phyloP scores from a whole-genome alignment of 2,329 filamentous ascomycete genomes.

The Drechslerella coelobrocha region DNA sequence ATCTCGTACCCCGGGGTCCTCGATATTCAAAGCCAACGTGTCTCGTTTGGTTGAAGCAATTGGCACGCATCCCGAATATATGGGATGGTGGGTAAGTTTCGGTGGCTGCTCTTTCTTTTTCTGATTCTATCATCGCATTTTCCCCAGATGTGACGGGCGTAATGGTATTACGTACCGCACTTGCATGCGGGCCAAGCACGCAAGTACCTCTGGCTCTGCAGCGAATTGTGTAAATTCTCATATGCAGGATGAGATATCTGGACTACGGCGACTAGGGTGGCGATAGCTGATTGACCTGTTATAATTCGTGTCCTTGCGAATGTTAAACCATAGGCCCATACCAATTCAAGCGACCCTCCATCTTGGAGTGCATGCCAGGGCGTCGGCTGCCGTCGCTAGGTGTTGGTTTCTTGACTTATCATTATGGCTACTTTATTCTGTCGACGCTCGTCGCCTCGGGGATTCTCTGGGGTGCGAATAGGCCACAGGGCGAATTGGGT shows the following conservation, averaged over 20 bases:
- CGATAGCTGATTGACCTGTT: slow-evolving; percentile 18
- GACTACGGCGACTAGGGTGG: slow-evolving; percentile 7
- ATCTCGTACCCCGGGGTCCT: slow-evolving; percentile 47
- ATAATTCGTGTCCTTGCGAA: slow-evolving; percentile 8
- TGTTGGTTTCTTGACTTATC: slow-evolving; percentile 44
- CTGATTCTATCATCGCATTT: slow-evolving; percentile 19
- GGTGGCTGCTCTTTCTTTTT: slow-evolving; percentile 10
- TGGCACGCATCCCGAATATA: slow-evolving; percentile 49
- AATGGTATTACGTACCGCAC: neutral
- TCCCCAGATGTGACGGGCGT: slow-evolving; percentile 20
- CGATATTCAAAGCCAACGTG: slow-evolving; percentile 28
- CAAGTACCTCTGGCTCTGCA: slow-evolving; percentile 5
- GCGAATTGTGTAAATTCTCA: slow-evolving; percentile 3
- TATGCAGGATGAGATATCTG: neutral
- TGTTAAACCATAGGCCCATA: slow-evolving; percentile 32
- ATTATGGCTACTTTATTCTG: slow-evolving; percentile 47
- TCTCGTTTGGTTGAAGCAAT: slow-evolving; percentile 42
- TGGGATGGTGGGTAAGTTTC: slow-evolving; percentile 49
- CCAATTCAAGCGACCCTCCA: slow-evolving; percentile 47
- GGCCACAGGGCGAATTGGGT: slow-evolving; percentile 57
- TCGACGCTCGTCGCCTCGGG: slow-evolving; percentile 43
- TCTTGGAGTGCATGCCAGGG: slow-evolving; percentile 21
- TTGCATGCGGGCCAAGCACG: slow-evolving; percentile 31
- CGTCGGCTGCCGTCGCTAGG: slow-evolving; percentile 38
- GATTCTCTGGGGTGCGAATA: slow-evolving; percentile 43